A percentile compares a stretch with the other conserved stretches of the same genome.
Evolutionary conservation across 208 protist genomes (phyloP).

Genomic region (Porcisia deanei): DNA sequence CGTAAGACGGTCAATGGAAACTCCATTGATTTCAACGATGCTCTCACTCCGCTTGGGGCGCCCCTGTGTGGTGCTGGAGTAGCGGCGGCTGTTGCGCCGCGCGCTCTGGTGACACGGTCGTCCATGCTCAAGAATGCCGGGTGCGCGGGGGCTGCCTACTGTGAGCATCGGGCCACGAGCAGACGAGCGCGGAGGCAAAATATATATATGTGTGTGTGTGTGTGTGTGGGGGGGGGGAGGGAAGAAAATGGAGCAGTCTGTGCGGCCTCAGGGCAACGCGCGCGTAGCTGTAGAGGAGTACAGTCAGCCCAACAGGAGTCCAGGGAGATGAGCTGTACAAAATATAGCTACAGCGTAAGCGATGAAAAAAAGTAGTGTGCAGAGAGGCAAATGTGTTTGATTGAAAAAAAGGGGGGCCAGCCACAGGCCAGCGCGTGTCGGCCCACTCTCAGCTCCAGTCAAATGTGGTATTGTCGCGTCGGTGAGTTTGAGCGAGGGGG

Average conservation of each 20-base stretch:
- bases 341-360: neutral
- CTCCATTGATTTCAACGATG: conserved; percentile 23
- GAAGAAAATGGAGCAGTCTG: neutral
- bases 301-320: neutral
- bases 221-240: neutral
- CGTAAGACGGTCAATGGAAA: conserved; percentile 68
- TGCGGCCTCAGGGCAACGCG: neutral
- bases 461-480: neutral
- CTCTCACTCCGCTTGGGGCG: neutral
- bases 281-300: neutral
- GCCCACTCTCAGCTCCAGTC: neutral
- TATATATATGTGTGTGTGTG: neutral
- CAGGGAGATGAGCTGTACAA: neutral
- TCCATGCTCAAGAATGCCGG: conserved; percentile 8
- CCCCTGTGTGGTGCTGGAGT: neutral
- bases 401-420: neutral
- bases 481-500: neutral
- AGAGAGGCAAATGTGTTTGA: neutral
- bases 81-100: conserved; percentile 12
- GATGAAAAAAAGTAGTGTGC: neutral
- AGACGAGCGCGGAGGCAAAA: neutral
- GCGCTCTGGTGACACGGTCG: conserved; percentile 16
- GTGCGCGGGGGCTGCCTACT: neutral
- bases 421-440: neutral
- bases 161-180: conserved; percentile 2